Evolutionary conservation across 2,329 filamentous ascomycete species (phyloP), one percentile per base, ranked within the genome.

Genomic region (Pestalotiopsis sp.): DNA sequence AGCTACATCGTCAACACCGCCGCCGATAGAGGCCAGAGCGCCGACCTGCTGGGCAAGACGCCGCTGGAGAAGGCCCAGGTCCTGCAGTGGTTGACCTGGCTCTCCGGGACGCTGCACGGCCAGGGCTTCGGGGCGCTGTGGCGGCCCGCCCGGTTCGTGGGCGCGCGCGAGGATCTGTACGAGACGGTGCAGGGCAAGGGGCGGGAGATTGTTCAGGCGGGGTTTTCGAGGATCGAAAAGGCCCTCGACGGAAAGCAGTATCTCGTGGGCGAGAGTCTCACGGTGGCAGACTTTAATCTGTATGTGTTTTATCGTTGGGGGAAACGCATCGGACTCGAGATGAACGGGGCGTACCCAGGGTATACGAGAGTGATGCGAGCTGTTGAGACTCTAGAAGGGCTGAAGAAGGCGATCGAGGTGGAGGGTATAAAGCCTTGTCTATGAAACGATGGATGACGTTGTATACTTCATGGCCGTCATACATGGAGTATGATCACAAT

Each of bases 91-190:
- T 49, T 78, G 17, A 70, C 69, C 1, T 81, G 75, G 72, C 69
- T 82, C 1, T 77, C 78, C 1, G 78, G 76, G 0, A 77, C 76
- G 1, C 64, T 80, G 3, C 80, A 82, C 49, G 70, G 71, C 4
- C 14, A 71, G 12, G 80, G 74, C 0, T 80, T 74, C 25, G 76
- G 68, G 5, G 74, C 75, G 39, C 64, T 71, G 2, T 67, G 73
- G 5, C 72, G 74, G 9, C 78, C 79, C 0, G 57, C 38, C 1
- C 71, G 79, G 0, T 81, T 77, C 65, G 74, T 69, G 0, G 72
- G 75, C 14, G 74, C 74, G 1, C 25, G 71, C 5, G 49, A 31
- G 6, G 62, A 67, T 0, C 39, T 68, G n/a, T 68, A 73, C 23
- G 17, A 56, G 1, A 59, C 25, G 0, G 63, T 78, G n/a, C 67